Evolutionary conservation across 1,139 yeast species (phyloP), one percentile per base, ranked within the genome.

Genomic region (Taphrina populina): DNA sequence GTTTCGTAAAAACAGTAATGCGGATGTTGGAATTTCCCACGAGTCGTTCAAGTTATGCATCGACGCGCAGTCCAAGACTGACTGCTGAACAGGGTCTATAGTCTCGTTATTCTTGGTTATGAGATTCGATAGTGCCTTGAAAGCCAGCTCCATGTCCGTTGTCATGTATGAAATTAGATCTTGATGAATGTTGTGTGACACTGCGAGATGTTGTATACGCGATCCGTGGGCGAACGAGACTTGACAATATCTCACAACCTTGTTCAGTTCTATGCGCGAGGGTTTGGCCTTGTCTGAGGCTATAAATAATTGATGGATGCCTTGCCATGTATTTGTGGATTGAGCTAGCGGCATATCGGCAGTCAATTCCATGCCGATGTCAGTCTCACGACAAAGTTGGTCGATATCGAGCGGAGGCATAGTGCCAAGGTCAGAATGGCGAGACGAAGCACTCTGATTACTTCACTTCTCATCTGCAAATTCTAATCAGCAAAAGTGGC

Each of bases 71-170:
- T 13, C 6, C 36, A 19, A 17, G 4, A 40, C 34, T n/a, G 7
- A 7, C n/a, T 17, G 30, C 29, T n/a, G 17, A 2, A 37, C 43
- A 7, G 1, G 2, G 19, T 37, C 43, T 7, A 23, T 21, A 11
- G 24, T 29, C 13, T 7, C 21, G 13, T 20, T 27, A 13, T 43
- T 43, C 47, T 11, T 43, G 23, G 47, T 43, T 17, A 43, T 21
- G 47, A 43, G 47, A 4, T 43, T 43, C 34, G 47, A 43, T 2
- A 43, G 36, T 11, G 47, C 47, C 13, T 30, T 43, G 37, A 23
- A 43, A 11, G 47, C 36, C 19, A 32, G 17, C 5, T 30, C 27
- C 15, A 37, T 19, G 10, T 10, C 17, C 17, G 20, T 17, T 24
- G 26, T 17, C 8, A 30, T 19, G 15, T 20, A 19, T 13, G 11